Evolutionary conservation across 1,284 basidiomycete species (phyloP).

Genomic region (Ceratobasidium theobromae): DNA sequence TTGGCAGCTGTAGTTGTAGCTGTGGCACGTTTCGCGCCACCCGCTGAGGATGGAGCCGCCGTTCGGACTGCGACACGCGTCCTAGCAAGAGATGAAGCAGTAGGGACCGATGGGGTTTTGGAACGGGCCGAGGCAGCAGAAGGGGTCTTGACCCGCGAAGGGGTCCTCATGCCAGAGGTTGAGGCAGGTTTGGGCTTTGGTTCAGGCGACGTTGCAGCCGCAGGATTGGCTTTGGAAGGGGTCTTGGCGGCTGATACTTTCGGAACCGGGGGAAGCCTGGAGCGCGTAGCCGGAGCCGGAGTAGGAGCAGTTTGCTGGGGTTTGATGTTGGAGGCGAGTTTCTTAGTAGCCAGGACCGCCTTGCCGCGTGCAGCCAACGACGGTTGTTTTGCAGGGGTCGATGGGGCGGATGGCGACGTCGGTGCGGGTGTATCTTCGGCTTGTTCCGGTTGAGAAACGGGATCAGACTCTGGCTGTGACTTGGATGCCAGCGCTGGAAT

Average conservation of each 20-base stretch:
- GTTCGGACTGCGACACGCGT: not conserved
- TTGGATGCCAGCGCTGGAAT: slow-evolving; percentile 7
- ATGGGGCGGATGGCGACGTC: too few species aligned
- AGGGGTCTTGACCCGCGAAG: slow-evolving; percentile 6
- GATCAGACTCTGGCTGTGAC: not conserved
- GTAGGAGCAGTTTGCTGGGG: too few species aligned
- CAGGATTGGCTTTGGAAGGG: not conserved
- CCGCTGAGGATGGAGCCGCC: not conserved
- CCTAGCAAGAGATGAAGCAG: slow-evolving; percentile 15
- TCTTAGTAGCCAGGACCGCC: not conserved
- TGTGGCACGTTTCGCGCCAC: slow-evolving; percentile 8
- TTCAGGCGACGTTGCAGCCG: not conserved
- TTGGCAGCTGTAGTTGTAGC: not conserved
- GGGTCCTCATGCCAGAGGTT: not conserved
- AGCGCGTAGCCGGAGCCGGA: too few species aligned
- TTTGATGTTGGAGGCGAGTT: too few species aligned
- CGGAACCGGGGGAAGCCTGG: too few species aligned
- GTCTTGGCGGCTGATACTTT: too few species aligned
- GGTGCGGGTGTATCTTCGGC: too few species aligned
- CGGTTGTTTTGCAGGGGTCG: too few species aligned
- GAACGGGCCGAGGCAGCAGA: not conserved
- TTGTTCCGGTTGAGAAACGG: too few species aligned
- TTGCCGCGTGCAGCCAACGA: too few species aligned
- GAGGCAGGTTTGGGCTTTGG: slow-evolving; percentile 15
- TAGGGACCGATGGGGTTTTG: not conserved